A percentile compares a stretch with the other conserved stretches of the same genome.
These are phyloP conservation scores for Ophiostoma piceae DNA, from an alignment of 2,329 filamentous ascomycete species.

Conservation along the genomic window DNA sequence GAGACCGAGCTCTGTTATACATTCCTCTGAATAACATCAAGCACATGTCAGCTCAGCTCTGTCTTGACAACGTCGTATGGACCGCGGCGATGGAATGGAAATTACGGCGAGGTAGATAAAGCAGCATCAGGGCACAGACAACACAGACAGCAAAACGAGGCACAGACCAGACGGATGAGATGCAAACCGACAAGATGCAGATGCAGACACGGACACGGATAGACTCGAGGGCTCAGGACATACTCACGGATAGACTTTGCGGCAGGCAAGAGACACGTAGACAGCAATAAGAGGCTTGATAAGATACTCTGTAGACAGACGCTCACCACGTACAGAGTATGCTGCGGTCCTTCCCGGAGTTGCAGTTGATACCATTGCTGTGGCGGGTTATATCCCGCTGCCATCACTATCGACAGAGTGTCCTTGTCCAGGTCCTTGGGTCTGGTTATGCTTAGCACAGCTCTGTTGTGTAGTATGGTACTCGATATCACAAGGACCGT, in stretches of 20 bases:
- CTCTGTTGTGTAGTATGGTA: background rate
- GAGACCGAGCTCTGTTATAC: background rate
- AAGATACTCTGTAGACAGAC: background rate
- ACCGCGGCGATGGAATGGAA: slow-evolving; percentile 10
- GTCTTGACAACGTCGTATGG: slow-evolving; percentile 2
- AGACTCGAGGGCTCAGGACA: background rate
- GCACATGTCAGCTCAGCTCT: background rate
- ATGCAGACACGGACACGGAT: background rate
- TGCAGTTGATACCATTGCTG: background rate
- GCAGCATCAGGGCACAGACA: background rate
- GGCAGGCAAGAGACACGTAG: background rate
- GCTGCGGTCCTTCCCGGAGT: background rate
- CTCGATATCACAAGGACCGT: background rate
- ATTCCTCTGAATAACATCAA: background rate
- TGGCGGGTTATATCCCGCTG: background rate
- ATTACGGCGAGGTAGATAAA: slow-evolving; percentile 8
- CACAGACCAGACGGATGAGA: too few relatives aligned
- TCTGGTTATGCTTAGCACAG: background rate
- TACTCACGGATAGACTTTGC: too few relatives aligned
- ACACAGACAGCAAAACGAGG: background rate
- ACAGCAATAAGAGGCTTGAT: background rate
- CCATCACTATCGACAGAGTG: background rate
- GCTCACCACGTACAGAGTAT: background rate
- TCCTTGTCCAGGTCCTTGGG: slow-evolving; percentile 5
- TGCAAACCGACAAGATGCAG: too few relatives aligned